Conservation (phyloP, 2,329 filamentous ascomycete species). For the Pyrenochaeta sp. region DNA sequence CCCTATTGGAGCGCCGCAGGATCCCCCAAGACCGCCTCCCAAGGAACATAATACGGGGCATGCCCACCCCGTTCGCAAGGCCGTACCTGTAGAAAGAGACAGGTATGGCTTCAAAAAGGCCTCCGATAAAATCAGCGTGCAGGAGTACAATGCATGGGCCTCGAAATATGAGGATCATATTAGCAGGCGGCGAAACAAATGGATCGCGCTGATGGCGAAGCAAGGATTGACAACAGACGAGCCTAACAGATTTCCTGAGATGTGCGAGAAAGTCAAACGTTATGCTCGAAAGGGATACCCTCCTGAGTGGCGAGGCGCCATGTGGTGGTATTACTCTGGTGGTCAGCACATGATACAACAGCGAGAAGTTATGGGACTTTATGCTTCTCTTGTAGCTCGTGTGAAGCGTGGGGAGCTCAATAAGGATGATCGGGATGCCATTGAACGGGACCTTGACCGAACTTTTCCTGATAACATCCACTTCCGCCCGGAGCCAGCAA, state of each 20-base stretch:
- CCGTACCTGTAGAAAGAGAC: slow-evolving; percentile 64
- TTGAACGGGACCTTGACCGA: slow-evolving; percentile 90
- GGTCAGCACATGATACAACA: slow-evolving; percentile 80
- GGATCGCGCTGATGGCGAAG: slow-evolving; percentile 79
- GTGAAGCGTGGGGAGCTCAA: slow-evolving; percentile 69
- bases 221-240: slow-evolving; percentile 74
- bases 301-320: slow-evolving; percentile 90
- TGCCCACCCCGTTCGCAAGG: slow-evolving; percentile 18
- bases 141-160: slow-evolving; percentile 86
- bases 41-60: too few relatives aligned
- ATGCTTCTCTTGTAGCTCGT: slow-evolving; percentile 71
- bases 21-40: too few relatives aligned
- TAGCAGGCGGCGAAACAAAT: slow-evolving; percentile 78
- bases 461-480: slow-evolving; percentile 94
- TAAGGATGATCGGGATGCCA: slow-evolving; percentile 82
- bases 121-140: slow-evolving; percentile 76
- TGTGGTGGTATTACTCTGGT: slow-evolving; percentile 96
- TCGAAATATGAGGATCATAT: slow-evolving; percentile 76
- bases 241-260: slow-evolving; percentile 80
- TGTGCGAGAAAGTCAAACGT: slow-evolving; percentile 82
- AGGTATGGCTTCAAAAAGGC: slow-evolving; percentile 92
- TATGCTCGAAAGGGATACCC: slow-evolving; percentile 94
- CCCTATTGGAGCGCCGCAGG: too few relatives aligned
- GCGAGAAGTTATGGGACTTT: slow-evolving; percentile 71
- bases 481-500: slow-evolving; percentile 73